Evolutionary conservation across 192 early-diverging fungal species (phyloP).

Genomic region (Coemansia nantahalensis): DNA sequence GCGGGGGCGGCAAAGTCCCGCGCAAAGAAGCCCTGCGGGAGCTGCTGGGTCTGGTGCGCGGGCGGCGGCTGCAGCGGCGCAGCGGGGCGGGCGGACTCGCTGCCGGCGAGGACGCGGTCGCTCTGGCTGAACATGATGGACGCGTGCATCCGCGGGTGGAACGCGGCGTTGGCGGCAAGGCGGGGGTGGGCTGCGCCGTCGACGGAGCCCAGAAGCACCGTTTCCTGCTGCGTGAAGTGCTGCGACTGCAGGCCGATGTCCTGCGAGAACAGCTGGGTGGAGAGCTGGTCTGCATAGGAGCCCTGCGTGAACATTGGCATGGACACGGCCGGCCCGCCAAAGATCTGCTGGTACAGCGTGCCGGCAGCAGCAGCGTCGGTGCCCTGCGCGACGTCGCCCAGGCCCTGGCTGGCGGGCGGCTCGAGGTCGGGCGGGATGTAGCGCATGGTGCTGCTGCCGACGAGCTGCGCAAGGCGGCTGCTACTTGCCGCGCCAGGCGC

Average conservation of each 20-base stretch:
- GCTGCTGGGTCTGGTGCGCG: too few species aligned
- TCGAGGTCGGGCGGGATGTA: slow-evolving; percentile 51
- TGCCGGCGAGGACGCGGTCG: slow-evolving; percentile 36
- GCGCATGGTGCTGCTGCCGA: slow-evolving; percentile 49
- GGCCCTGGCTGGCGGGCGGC: background rate
- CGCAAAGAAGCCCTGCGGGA: slow-evolving; percentile 31
- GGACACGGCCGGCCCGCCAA: slow-evolving; percentile 12
- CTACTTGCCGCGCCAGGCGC: slow-evolving; percentile 43
- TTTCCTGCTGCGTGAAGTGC: slow-evolving; percentile 43
- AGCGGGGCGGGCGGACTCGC: background rate
- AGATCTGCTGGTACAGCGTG: slow-evolving; percentile 27
- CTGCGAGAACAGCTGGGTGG: slow-evolving; percentile 37
- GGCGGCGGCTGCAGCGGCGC: background rate
- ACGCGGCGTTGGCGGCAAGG: slow-evolving; percentile 5
- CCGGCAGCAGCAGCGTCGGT: slow-evolving; percentile 1
- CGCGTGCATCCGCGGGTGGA: slow-evolving; percentile 46
- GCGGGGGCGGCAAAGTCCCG: slow-evolving; percentile 24
- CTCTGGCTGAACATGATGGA: slow-evolving; percentile 51
- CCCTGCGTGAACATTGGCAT: slow-evolving; percentile 31
- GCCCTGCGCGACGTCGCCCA: background rate
- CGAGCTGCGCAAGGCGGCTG: slow-evolving; percentile 43
- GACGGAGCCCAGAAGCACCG: slow-evolving; percentile 24
- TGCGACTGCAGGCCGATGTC: slow-evolving; percentile 37
- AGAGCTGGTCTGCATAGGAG: slow-evolving; percentile 24
- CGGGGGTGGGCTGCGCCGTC: background rate